Base-by-base conservation (phyloP, 2,329 filamentous ascomycete species). In the Hypomyces rosellus region DNA sequence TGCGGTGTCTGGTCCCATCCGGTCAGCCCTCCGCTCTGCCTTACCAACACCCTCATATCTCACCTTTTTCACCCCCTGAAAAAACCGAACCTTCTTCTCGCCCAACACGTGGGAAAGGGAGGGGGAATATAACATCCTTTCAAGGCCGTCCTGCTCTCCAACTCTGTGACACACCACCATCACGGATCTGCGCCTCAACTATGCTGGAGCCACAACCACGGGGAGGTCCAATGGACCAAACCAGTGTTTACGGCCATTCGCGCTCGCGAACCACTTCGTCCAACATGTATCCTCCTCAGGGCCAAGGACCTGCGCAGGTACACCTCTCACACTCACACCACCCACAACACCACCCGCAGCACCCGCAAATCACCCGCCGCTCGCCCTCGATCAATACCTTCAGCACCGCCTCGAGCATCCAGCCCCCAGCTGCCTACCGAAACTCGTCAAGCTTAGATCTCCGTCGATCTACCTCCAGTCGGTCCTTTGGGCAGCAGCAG, bases 381-480 rank as follows among this genome's bases (percentile, higher is more conserved):
- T 76, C 84, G 65, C 72, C 89, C 67, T 70, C 85, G 68, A 69
- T 89, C 68, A 74, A 88, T 72, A 82, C 78, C 18, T 81, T 82
- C 63, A 86, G 82, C 63, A 90, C 86, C 50, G 74, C 81, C 34
- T 86, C 84, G n/a, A 88, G 82, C 56, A 78, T 84, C 45, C 84
- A 64, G 54, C 81, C 74, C 57, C 81, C 76, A 58, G 79, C 72
- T 55, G 76, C 73, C 58, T 80, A 78, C 65, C 76, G 78, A 58
- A 78, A 72, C 52, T 75, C 82, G 53, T 73, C 76, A 57, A 75
- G 65, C 45, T 74, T 63, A 65, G 80, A 85, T 67, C 71, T 85
- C 45, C 84, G 87, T 53, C 82, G 90, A 57, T 95, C 89, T 25
- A 88, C 84, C 30, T 95, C 89, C 3, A 87, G 86, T 46, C 84